Evolutionary conservation across 306 rosid species (phyloP), one percentile per base, ranked within the genome.

Genomic region (Boehmeria nivea): DNA sequence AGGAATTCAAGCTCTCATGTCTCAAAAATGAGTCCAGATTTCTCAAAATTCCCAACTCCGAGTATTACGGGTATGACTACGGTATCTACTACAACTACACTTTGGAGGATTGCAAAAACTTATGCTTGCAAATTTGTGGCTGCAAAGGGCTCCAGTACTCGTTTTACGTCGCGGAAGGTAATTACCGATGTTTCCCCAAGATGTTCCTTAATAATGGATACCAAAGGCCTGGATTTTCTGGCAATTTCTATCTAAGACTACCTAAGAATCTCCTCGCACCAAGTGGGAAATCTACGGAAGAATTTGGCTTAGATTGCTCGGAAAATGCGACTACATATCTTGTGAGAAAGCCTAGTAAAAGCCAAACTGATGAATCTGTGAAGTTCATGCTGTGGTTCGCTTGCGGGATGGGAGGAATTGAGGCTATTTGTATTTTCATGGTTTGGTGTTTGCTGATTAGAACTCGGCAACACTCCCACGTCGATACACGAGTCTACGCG

Each of bases 321-420:
- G 52, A 21, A 20, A n/a, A 12, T 38, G 42, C 22, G 5, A 4
- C 36, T n/a, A 14, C 17, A 46, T 13, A 44, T 19, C 54, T 75
- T 1, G 37, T 49, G 6, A 73, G 60, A 51, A 49, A 19, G 3
- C 66, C 60, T 26, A 40, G 12, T 2, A 44, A 59, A 64, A 26
- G 47, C 12, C 26, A 22, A 0, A 59, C 2, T 6, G 71, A 43
- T 54, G 51, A 43, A n/a, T 21, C 44, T 1, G 51, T 70, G 2
- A 70, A 49, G 24, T 62, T 62, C 54, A 11, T 79, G 44, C 12
- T 79, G 2, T 58, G 66, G 74, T 62, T 76, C 46, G 86, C 71
- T 0, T 51, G 57, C 13, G 85, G 78, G 18, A 1, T 80, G 11
- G 87, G 82, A 2, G 78, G 54, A 15, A 3, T 78, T 37, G 84